phyloP scores from a whole-genome alignment of 768 basidiomycete species.

The Kwoniella pini region DNA sequence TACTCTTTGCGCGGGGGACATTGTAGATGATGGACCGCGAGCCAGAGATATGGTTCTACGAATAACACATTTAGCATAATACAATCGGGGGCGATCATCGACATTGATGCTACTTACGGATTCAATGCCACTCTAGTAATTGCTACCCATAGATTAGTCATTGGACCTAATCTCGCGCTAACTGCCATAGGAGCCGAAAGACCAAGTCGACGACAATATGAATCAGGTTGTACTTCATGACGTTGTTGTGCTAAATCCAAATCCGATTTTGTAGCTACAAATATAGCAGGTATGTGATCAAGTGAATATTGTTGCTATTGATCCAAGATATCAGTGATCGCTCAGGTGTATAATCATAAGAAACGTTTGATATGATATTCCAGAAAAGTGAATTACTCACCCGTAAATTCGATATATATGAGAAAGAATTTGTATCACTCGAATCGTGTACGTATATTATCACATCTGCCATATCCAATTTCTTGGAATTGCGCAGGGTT shows the following conservation, averaged over 20 bases:
- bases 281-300: conserved; percentile 90
- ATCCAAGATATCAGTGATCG: conserved; percentile 7
- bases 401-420: conserved; percentile 93
- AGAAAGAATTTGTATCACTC: conserved; percentile 97
- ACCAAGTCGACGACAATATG: conserved; percentile 84
- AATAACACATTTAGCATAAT: background rate
- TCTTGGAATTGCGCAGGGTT: conserved; percentile 81
- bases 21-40: conserved; percentile 36
- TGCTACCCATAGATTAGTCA: conserved; percentile 52
- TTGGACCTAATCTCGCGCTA: conserved; percentile 70
- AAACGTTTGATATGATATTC: too few relatives aligned
- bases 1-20: conserved; percentile 42
- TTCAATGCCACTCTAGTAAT: conserved; percentile 50
- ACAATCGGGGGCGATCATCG: background rate
- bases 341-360: background rate
- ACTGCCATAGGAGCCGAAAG: conserved; percentile 95
- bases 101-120: conserved; percentile 32
- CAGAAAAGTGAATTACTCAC: too few relatives aligned
- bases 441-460: conserved; percentile 96
- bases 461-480: conserved; percentile 88
- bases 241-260: conserved; percentile 95
- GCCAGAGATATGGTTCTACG: conserved; percentile 44
- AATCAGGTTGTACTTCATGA: conserved; percentile 98
- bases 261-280: conserved; percentile 99
- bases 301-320: conserved; percentile 94